A percentile compares a stretch with the other conserved stretches of the same genome.
These are phyloP conservation scores for Meyerozyma guilliermondii DNA, from an alignment of 1,139 yeast species.

Conservation along the genomic window DNA sequence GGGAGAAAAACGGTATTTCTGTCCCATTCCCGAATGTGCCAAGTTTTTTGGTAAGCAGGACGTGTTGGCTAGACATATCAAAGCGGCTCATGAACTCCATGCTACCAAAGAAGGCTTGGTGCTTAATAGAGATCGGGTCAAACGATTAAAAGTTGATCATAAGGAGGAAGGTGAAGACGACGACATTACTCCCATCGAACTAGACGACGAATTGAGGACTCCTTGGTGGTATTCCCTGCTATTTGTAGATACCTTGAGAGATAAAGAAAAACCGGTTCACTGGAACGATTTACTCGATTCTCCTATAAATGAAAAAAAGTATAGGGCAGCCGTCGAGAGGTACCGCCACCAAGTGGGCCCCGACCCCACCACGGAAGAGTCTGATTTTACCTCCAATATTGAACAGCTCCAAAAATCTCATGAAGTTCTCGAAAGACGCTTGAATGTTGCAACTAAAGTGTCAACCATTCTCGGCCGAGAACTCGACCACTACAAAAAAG, in stretches of 20 bases:
- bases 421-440: slow-evolving; percentile 6
- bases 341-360: slow-evolving; percentile 23
- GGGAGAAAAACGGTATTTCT: slow-evolving; percentile 63
- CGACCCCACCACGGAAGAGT: slow-evolving; percentile 4
- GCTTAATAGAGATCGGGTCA: slow-evolving; percentile 17
- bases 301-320: slow-evolving; percentile 32
- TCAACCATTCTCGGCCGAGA: slow-evolving; percentile 41
- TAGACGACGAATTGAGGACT: slow-evolving; percentile 29
- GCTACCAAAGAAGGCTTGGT: slow-evolving; percentile 31
- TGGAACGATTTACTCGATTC: slow-evolving; percentile 17
- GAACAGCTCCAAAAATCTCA: slow-evolving; percentile 4
- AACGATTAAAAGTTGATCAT: slow-evolving; percentile 9
- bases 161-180: slow-evolving; percentile 18
- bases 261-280: slow-evolving; percentile 8
- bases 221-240: slow-evolving; percentile 43
- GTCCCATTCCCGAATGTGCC: slow-evolving; percentile 68
- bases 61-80: slow-evolving; percentile 60
- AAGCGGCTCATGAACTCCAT: slow-evolving; percentile 55
- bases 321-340: slow-evolving; percentile 27
- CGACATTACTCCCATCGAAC: slow-evolving; percentile 26
- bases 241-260: slow-evolving; percentile 22
- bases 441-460: slow-evolving; percentile 45
- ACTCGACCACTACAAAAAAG: slow-evolving; percentile 28
- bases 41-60: slow-evolving; percentile 56
- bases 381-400: not conserved